Conservation (phyloP, 2,329 filamentous ascomycete species). For the Fusarium nurragi region DNA sequence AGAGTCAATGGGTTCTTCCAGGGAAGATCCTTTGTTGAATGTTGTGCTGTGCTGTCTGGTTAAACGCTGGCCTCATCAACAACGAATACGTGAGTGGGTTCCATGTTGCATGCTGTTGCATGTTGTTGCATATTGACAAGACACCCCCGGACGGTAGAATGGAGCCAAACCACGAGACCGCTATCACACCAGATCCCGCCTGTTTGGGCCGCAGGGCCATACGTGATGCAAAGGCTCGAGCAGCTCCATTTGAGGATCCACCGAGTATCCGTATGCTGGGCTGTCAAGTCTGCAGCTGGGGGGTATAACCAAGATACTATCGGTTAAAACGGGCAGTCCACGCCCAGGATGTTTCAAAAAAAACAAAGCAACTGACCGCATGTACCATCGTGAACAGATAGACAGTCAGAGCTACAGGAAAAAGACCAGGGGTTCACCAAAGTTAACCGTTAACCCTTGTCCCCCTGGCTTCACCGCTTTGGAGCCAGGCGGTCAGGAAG, state of each 20-base stretch:
- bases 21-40: not conserved
- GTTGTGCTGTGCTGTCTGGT: conserved; percentile 6
- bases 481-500: conserved; percentile 31
- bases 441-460: conserved; percentile 19
- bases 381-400: not conserved
- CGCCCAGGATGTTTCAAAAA: not conserved
- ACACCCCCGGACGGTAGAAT: conserved; percentile 6
- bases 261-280: conserved; percentile 8
- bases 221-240: conserved; percentile 35
- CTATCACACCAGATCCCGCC: conserved; percentile 43
- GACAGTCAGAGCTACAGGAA: not conserved
- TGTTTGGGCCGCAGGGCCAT: conserved; percentile 39
- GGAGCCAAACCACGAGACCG: conserved; percentile 29
- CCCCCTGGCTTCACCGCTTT: conserved; percentile 36
- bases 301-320: not conserved
- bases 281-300: conserved; percentile 33
- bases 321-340: not conserved
- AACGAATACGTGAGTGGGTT: conserved; percentile 29
- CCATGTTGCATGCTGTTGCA: not conserved
- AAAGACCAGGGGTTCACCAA: not conserved
- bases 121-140: not conserved
- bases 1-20: not conserved
- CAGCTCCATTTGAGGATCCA: conserved; percentile 14
- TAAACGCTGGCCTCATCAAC: conserved; percentile 11
- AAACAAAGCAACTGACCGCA: not conserved